Base-by-base conservation (phyloP, 1,284 basidiomycete species). In the Ganoderma resinaceum region DNA sequence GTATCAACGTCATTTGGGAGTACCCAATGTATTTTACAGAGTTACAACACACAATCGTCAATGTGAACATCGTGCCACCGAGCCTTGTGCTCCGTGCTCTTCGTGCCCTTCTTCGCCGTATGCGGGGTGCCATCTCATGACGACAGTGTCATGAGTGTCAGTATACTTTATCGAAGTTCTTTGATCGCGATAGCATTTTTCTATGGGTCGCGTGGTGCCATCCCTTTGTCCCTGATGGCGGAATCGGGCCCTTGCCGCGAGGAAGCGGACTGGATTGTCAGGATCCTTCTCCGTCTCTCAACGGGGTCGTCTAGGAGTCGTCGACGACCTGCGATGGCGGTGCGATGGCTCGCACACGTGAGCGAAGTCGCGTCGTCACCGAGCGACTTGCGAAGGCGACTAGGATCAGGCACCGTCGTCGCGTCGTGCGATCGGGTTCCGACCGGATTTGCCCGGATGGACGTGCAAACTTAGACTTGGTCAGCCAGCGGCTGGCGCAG, bases 21-120 rank as follows among this genome's bases (percentile, higher is more conserved):
- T 37, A 58, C 55, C 55, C 31, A 58, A 58, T 58, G 55, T 58
- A 58, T 58, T 58, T 37, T 58, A 58, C 18, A 58, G 33, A 35
- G 35, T 23, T 35, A 12, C 35, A n/a, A 23, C 52, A 58, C 55
- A 20, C 33, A 23, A n/a, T n/a, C n/a, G n/a, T n/a, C 33, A 35
- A 58, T 23, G 33, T 37, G 55, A 37, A 31, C 55, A 12, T 58
- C 35, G 35, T 58, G 55, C 55, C 46, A 52, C 46, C 46, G 23
- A 7, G 11, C 46, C 23, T 52, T 52, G 23, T 52, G 46, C 11
- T 52, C 23, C 23, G 23, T 26, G 46, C 23, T 26, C 40, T 18
- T 42, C 40, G 18, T 18, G 40, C 4, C 40, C 16, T 42, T 42
- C 23, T 26, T 52, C 23, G 46, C 23, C 46, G 46, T 11, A 23